Evolutionary conservation across 2,329 filamentous ascomycete genomes (phyloP).

Genomic region (Xylaria multiplex): DNA sequence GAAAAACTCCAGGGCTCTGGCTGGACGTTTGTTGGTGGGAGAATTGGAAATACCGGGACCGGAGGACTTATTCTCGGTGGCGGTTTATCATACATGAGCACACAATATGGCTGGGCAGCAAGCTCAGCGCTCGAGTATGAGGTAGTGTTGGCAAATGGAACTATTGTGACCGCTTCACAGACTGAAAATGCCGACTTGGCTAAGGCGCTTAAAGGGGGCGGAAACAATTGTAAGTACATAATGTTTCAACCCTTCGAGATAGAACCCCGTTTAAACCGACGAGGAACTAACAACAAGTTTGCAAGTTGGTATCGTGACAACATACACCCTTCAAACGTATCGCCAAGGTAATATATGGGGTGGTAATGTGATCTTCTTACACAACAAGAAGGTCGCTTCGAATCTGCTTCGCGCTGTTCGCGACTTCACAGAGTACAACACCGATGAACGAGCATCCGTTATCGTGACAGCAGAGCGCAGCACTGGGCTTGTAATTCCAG

Average conservation of each 20-base stretch:
- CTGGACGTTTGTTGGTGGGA: constrained; percentile 55
- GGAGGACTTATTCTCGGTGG: constrained; percentile 63
- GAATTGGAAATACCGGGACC: constrained; percentile 58
- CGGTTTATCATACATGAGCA: constrained; percentile 62
- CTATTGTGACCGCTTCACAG: constrained; percentile 57
- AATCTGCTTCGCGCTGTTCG: constrained; percentile 59
- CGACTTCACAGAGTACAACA: constrained; percentile 67
- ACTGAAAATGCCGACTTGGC: constrained; percentile 60
- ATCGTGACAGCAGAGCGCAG: constrained; percentile 65
- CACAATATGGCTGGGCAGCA: constrained; percentile 61
- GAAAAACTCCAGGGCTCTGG: constrained; percentile 54
- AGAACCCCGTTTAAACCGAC: neutral
- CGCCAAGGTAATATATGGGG: constrained; percentile 55
- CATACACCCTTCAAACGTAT: constrained; percentile 57
- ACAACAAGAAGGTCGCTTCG: constrained; percentile 45
- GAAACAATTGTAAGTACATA: constrained; percentile 56
- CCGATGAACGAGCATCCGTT: constrained; percentile 67
- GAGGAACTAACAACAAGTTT: constrained; percentile 7
- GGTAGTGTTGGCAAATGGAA: constrained; percentile 63
- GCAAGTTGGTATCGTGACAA: constrained; percentile 58
- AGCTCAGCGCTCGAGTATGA: constrained; percentile 62
- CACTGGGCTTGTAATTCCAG: constrained; percentile 35
- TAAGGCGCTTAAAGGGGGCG: constrained; percentile 64
- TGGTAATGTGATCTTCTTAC: constrained; percentile 55
- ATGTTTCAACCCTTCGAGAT: neutral